Conservation (phyloP, 2,329 filamentous ascomycete genomes). For the Macrophomina phaseolina region DNA sequence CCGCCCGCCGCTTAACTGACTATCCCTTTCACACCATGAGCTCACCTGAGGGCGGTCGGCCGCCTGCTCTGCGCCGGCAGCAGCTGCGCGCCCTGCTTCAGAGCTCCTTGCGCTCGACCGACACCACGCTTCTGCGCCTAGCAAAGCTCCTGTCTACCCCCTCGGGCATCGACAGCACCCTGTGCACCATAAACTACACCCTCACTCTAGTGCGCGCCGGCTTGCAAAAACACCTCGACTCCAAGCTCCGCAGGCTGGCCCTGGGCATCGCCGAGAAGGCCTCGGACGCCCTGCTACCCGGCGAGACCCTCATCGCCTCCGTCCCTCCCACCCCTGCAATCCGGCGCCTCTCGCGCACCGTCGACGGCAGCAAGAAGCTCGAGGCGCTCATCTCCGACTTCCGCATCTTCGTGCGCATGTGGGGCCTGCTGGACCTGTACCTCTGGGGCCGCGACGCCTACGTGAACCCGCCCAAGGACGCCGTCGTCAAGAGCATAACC, state of each 20-base stretch:
- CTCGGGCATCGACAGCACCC: slow-evolving; percentile 46
- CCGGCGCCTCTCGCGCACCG: slow-evolving; percentile 40
- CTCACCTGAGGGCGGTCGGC: neutral
- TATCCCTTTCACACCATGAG: neutral
- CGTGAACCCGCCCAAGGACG: slow-evolving; percentile 39
- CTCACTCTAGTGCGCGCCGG: slow-evolving; percentile 49
- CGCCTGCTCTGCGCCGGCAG: slow-evolving; percentile 12
- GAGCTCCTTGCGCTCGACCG: slow-evolving; percentile 35
- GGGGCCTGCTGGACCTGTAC: slow-evolving; percentile 77
- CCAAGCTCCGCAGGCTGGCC: slow-evolving; percentile 43
- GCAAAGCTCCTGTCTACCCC: slow-evolving; percentile 47
- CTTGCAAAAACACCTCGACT: slow-evolving; percentile 44
- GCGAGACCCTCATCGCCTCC: slow-evolving; percentile 48
- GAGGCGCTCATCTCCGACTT: slow-evolving; percentile 72
- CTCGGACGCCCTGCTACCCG: slow-evolving; percentile 46
- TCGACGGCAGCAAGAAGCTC: slow-evolving; percentile 53
- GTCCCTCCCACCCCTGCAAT: slow-evolving; percentile 42
- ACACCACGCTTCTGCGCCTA: slow-evolving; percentile 42
- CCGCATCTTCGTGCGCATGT: slow-evolving; percentile 75
- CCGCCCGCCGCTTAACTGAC: neutral
- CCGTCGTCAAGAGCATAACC: slow-evolving; percentile 54
- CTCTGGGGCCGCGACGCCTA: slow-evolving; percentile 62
- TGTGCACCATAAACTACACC: slow-evolving; percentile 53
- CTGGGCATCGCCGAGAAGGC: slow-evolving; percentile 43
- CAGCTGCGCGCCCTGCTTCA: slow-evolving; percentile 30